Evolutionary conservation across 208 protist genomes (phyloP), one percentile per base, ranked within the genome.

Genomic region (Angomonas ambiguus): DNA sequence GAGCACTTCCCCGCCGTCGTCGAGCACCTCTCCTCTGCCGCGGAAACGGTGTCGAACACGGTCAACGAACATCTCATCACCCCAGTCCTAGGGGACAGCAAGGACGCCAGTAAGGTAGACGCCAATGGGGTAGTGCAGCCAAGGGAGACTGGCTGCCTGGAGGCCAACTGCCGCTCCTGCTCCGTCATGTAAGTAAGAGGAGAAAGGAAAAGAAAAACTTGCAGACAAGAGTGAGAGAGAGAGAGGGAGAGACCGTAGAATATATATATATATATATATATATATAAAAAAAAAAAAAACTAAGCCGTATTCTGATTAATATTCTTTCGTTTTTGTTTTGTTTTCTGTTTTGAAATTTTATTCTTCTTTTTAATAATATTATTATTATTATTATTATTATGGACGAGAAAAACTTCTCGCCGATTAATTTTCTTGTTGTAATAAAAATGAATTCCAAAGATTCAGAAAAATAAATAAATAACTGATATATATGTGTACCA

Each of bases 341-440:
- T 45, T 62, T 5, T 62, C 6, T 42, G 32, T 24, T 45, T 62
- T 62, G 27, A 51, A 27, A 18, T 45, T 45, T 16, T 24, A 13
- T 41, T 24, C 5, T 55, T n/a, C n/a, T n/a, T n/a, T n/a, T n/a
- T 5, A 64, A 62, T 34, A 62, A 69, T 28, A 45, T 31, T 6
- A 13, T 57, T 41, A 16, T 48, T 48, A 48, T 48, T 53, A 53
- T 53, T 53, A 53, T 2, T 11, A 53, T n/a, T 53, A 53, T 53
- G n/a, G n/a, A n/a, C n/a, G n/a, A n/a, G n/a, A n/a, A n/a, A n/a
- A n/a, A n/a, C n/a, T n/a, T n/a, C n/a, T n/a, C n/a, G n/a, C n/a
- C n/a, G n/a, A n/a, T n/a, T n/a, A n/a, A n/a, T n/a, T n/a, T n/a
- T n/a, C n/a, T n/a, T n/a, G n/a, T n/a, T n/a, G n/a, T 53, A 53